Percentiles rank a stretch among this genome's conserved stretches.
These are phyloP conservation scores for Amanita subjunquillea DNA, from an alignment of 768 basidiomycete species.

Conservation along the genomic window DNA sequence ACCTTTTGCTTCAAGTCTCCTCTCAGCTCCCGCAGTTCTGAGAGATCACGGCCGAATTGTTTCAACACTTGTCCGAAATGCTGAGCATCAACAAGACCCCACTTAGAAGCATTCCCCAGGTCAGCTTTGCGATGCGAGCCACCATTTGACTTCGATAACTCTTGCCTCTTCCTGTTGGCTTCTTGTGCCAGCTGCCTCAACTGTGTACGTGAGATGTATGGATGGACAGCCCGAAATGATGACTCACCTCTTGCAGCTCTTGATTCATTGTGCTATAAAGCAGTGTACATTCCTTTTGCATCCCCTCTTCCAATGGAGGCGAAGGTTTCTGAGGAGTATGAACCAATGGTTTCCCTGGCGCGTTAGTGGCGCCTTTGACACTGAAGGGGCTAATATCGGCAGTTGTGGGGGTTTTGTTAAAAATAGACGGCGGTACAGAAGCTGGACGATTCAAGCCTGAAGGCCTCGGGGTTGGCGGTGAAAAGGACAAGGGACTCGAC, in stretches of 20 bases:
- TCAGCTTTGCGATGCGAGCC: slow-evolving; percentile 33
- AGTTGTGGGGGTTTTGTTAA: not conserved
- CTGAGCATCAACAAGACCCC: slow-evolving; percentile 40
- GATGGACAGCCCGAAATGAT: not conserved
- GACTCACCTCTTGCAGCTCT: slow-evolving; percentile 53
- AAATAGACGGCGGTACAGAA: slow-evolving; percentile 7
- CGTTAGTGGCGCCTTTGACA: not conserved
- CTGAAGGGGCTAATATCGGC: not conserved
- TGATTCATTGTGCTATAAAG: slow-evolving; percentile 35
- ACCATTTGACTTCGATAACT: slow-evolving; percentile 26
- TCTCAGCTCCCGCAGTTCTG: slow-evolving; percentile 31
- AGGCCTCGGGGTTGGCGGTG: not conserved
- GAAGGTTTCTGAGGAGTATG: slow-evolving; percentile 8
- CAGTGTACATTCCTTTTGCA: slow-evolving; percentile 54
- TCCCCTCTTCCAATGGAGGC: slow-evolving; percentile 39
- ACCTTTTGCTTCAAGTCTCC: slow-evolving; percentile 30
- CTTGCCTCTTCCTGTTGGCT: slow-evolving; percentile 23
- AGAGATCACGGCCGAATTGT: slow-evolving; percentile 43
- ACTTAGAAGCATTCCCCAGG: slow-evolving; percentile 36
- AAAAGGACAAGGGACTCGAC: not conserved
- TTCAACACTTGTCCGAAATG: slow-evolving; percentile 41
- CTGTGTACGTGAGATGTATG: slow-evolving; percentile 19
- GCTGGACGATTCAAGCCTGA: slow-evolving; percentile 1
- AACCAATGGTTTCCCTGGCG: slow-evolving; percentile 7
- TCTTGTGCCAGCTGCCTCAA: slow-evolving; percentile 29